Conservation (phyloP, 163 green algal species). For the Coccomyxa subellipsoidea region DNA sequence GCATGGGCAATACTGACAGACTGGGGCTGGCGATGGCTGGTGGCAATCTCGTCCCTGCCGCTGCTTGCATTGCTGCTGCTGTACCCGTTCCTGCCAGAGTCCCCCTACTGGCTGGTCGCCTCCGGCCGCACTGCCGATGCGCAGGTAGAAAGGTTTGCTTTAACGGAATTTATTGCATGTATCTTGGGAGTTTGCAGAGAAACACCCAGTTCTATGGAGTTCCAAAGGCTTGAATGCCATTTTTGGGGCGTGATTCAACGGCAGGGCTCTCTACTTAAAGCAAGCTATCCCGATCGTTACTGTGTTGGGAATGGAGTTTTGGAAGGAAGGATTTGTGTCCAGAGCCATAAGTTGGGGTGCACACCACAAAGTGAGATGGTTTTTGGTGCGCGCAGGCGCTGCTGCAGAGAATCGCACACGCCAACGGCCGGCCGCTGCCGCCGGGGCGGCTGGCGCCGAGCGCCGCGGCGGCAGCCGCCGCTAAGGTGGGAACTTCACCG, state of each 20-base stretch:
- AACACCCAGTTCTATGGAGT: too few relatives aligned
- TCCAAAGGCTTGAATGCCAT: too few relatives aligned
- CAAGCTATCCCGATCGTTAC: too few relatives aligned
- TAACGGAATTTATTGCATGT: too few relatives aligned
- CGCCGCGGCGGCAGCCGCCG: not conserved
- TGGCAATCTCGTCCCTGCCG: conserved; percentile 64
- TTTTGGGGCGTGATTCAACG: too few relatives aligned
- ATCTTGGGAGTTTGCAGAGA: too few relatives aligned
- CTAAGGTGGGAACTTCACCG: not conserved
- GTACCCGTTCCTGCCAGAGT: conserved; percentile 73
- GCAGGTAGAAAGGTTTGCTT: too few relatives aligned
- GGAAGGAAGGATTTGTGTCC: too few relatives aligned
- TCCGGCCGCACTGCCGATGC: conserved; percentile 40
- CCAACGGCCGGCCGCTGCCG: conserved; percentile 47
- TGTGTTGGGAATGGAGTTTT: too few relatives aligned
- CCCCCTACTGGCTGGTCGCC: conserved; percentile 55
- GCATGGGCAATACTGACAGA: conserved; percentile 67
- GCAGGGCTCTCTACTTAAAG: too few relatives aligned
- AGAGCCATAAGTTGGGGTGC: too few relatives aligned
- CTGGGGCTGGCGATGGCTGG: conserved; percentile 72
- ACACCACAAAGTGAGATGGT: too few relatives aligned
- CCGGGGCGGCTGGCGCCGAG: not conserved
- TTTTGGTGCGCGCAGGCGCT: conserved; percentile 57
- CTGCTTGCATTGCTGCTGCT: conserved; percentile 54
- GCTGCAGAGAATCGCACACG: conserved; percentile 41